Evolutionary conservation across 2,329 filamentous ascomycete species (phyloP), one percentile per base, ranked within the genome.

Genomic region (Gnomoniopsis smithogilvyi): DNA sequence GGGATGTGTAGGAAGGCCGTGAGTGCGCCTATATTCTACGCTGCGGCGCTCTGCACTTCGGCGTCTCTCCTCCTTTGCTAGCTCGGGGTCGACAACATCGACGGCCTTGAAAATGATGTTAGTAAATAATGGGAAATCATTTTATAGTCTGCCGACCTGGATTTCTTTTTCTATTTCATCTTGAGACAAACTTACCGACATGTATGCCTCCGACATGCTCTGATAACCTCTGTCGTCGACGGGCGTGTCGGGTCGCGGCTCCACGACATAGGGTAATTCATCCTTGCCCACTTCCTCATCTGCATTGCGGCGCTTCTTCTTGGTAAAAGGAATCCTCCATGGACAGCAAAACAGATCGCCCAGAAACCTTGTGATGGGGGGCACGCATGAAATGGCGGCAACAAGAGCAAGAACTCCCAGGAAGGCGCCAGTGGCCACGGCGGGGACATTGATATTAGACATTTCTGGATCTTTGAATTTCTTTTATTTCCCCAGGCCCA

Each of bases 291-390:
- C 30, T 15, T 62, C 56, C 47, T 62, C 60, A 19, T 62, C 60
- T 2, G n/a, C 57, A n/a, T 62, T 62, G 49, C 38, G 45, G 14
- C 57, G 52, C 38, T 50, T 59, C 33, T 38, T 59, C 45, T 51
- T 51, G 21, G 53, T 62, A 14, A 62, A 62, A 15, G 60, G 60
- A 7, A 62, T 3, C 45, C 57, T 53, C 60, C 60, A 62, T 8
- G 60, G 57, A 30, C 60, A 62, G 21, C 60, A 62, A 33, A 22
- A 60, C 3, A 62, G 41, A 6, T 62, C 60, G 14, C 60, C 60
- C 6, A 62, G 34, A 11, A 62, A 62, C 7, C 60, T 26, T 17
- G 60, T 60, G 17, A 62, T 53, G 3, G 60, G 60, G 15, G 60
- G 56, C 11, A 62, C 26, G 15, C 57, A 62, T 10, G 51, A 48